Evolutionary conservation across 768 basidiomycete genomes (phyloP), one percentile per base, ranked within the genome.

Genomic region (Pleurotus cornucopiae): DNA sequence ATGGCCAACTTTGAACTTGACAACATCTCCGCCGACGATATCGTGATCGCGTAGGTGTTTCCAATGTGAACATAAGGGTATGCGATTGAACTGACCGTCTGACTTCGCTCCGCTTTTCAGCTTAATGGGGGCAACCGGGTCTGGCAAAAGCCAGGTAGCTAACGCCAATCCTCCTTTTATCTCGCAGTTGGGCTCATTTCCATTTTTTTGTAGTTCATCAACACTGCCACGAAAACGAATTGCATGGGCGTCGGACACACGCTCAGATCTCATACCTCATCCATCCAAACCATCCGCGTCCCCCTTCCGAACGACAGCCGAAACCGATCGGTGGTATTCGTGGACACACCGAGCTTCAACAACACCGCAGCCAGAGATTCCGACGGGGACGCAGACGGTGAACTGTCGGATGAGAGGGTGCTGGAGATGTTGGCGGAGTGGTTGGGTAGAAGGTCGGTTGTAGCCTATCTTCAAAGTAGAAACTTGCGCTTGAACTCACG

Each of bases 261-360:
- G 18, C 53, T 68, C 51, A 40, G 30, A 20, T 68, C 68, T 1
- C 64, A 58, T 55, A 67, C 68, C 20, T 46, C 54, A 12, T 48
- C 62, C 25, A 58, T 70, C 13, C 54, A 57, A 34, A 53, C 61
- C 6, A 43, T 63, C 46, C 48, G 58, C n/a, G 44, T 60, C 30
- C 30, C 54, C 23, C 55, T 65, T 55, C 64, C 64, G 38, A 44
- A 60, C 5, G 57, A 55, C n/a, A 58, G 56, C 54, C 21, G 14
- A n/a, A 54, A 49, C 4, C 62, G 62, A 41, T 60, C 56, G 11
- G 49, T 68, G 5, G 58, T 66, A 16, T 60, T 69, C 20, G 60
- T 68, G 23, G 67, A 68, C 46, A 67, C 67, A 2, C 67, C 67
- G 30, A 63, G 66, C 25, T 67, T 67, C 39, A 63, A 70, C 25